Evolutionary conservation across 306 rosid species (phyloP), one percentile per base, ranked within the genome.

Genomic region (Gastrolobium bilobum): DNA sequence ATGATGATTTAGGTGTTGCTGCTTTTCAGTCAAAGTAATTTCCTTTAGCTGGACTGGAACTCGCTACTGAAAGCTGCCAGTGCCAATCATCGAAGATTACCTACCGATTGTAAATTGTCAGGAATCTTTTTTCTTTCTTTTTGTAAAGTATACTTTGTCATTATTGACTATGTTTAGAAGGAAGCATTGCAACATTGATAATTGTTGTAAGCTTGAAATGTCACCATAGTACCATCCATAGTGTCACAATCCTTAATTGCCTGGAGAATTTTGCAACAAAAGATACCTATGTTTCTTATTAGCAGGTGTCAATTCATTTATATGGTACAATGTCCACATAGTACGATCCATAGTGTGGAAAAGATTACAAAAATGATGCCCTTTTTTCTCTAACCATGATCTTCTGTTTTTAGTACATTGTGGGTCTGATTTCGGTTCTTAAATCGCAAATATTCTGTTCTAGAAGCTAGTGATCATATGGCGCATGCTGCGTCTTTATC

Each of bases 131-230:
- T 46, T 42, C 56, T 77, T 6, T 76, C 70, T 76, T 71, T 59
- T 31, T 86, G 87, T 89, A 79, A 79, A 87, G 85, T 52, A 79
- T 68, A 67, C 71, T 73, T 83, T 68, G 78, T 79, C 46, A 56
- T 82, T 68, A 54, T 86, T 53, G 67, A 58, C 75, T 82, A 40
- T 86, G 71, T 68, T 65, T 76, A 63, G 67, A 60, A 10, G 70
- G 83, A 81, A 63, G 78, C 66, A 63, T 64, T 79, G 86, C 67
- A 73, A 71, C 77, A 65, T 71, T 79, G 39, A 26, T 11, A 33
- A 50, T 59, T 68, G 79, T 61, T 15, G 70, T 77, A 72, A 76
- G 81, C 54, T 69, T 79, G 67, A 76, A 75, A 61, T 64, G 50
- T 63, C 26, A 20, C 26, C 61, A 35, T 57, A 48, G 80, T 9